A percentile compares a stretch with the other conserved stretches of the same genome.
These are phyloP conservation scores for Panicum hallii DNA, from an alignment of 202 grass and related monocot species.

Conservation along the genomic window DNA sequence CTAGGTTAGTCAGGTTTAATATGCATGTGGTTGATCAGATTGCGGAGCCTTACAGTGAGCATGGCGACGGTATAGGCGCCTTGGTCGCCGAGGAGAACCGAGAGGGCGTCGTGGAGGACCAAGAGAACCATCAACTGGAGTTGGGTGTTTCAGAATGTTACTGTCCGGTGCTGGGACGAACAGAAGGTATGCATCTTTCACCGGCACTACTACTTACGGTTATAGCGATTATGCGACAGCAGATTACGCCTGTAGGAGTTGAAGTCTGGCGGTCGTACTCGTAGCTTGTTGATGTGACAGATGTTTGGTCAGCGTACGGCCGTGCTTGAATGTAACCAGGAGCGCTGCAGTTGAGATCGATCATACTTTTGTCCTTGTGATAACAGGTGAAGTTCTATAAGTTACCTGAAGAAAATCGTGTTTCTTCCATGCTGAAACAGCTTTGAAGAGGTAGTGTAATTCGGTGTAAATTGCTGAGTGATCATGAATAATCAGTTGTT, in stretches of 20 bases:
- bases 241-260: constrained; percentile 49
- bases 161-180: neutral
- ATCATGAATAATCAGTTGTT: neutral
- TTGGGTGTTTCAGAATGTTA: constrained; percentile 25
- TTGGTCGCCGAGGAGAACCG: constrained; percentile 38
- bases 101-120: constrained; percentile 58
- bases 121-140: constrained; percentile 64
- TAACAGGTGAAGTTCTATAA: neutral
- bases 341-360: constrained; percentile 43
- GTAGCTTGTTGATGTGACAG: constrained; percentile 46
- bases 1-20: neutral
- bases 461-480: constrained; percentile 55
- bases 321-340: constrained; percentile 58
- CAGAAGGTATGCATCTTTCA: neutral
- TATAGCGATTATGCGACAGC: constrained; percentile 65
- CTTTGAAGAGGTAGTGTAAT: constrained; percentile 58
- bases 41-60: constrained; percentile 49
- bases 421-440: constrained; percentile 56
- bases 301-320: constrained; percentile 14
- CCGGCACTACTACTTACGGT: constrained; percentile 48
- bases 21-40: neutral
- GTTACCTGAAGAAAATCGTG: constrained; percentile 67
- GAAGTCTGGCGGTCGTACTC: constrained; percentile 36
- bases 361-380: neutral
- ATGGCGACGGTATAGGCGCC: constrained; percentile 49